A percentile compares a stretch with the other conserved stretches of the same genome.
Evolutionary conservation across 805 yeast species (phyloP).

Genomic region (Starmerella floris): DNA sequence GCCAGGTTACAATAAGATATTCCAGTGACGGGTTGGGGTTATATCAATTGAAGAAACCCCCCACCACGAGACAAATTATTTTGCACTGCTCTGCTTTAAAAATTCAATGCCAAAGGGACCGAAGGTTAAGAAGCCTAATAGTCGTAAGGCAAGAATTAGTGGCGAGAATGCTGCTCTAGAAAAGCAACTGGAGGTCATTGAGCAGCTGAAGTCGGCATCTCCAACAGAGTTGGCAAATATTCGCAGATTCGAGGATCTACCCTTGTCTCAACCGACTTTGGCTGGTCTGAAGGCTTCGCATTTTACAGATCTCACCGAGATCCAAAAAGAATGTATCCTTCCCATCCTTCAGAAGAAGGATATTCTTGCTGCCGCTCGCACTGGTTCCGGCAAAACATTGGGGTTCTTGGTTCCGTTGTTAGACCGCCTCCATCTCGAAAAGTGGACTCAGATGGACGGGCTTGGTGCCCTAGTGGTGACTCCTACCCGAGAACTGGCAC

Average conservation of each 20-base stretch:
- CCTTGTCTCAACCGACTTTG: constrained; percentile 49
- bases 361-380: constrained; percentile 74
- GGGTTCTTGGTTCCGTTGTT: constrained; percentile 75
- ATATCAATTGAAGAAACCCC: too few relatives aligned
- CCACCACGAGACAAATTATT: too few relatives aligned
- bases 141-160: constrained; percentile 4
- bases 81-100: too few relatives aligned
- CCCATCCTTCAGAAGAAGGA: constrained; percentile 64
- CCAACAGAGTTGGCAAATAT: constrained; percentile 21
- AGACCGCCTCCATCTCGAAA: constrained; percentile 43
- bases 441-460: constrained; percentile 76
- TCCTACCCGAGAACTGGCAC: constrained; percentile 83
- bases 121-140: constrained; percentile 5
- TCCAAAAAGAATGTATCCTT: constrained; percentile 70
- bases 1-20: too few relatives aligned
- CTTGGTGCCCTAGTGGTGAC: constrained; percentile 80
- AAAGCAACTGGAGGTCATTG: constrained; percentile 9
- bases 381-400: constrained; percentile 83
- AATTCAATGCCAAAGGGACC: constrained; percentile 7
- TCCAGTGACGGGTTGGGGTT: too few relatives aligned
- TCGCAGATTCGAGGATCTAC: constrained; percentile 60
- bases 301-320: constrained; percentile 68
- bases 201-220: constrained; percentile 1
- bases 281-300: constrained; percentile 69
- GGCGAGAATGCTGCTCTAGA: constrained; percentile 9